These are phyloP conservation scores for Salvia splendens DNA, from an alignment of 257 asterid genomes.

Conservation along the genomic window DNA sequence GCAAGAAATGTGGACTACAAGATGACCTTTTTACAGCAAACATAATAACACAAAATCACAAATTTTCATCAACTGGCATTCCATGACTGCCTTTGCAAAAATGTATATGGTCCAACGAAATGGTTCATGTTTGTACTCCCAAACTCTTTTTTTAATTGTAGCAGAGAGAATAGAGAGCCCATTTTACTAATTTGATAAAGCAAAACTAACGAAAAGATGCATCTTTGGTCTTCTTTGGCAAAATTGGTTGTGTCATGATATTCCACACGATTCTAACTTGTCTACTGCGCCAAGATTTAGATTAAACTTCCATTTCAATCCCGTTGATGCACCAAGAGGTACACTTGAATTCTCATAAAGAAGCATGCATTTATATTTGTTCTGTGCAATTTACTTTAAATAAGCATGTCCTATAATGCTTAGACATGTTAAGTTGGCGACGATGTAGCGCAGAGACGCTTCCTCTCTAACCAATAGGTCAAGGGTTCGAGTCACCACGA, in stretches of 20 bases:
- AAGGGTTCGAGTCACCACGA: no score
- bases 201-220: constrained; percentile 2
- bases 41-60: neutral
- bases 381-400: neutral
- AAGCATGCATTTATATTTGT: neutral
- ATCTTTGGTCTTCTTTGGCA: neutral
- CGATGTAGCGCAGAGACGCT: no score
- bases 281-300: neutral
- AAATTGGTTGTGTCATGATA: neutral
- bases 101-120: no score
- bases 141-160: neutral
- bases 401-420: neutral
- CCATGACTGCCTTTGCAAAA: neutral
- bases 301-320: constrained; percentile 1
- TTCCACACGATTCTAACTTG: neutral
- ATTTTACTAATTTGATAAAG: neutral
- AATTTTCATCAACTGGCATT: no score
- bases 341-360: neutral
- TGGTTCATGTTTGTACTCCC: no score
- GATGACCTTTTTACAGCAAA: neutral
- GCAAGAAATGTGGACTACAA: neutral
- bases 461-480: no score
- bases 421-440: neutral
- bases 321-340: constrained; percentile 9
- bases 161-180: neutral